Conservation (phyloP, 2,329 filamentous ascomycete species). For the Domatiomyces globalis region DNA sequence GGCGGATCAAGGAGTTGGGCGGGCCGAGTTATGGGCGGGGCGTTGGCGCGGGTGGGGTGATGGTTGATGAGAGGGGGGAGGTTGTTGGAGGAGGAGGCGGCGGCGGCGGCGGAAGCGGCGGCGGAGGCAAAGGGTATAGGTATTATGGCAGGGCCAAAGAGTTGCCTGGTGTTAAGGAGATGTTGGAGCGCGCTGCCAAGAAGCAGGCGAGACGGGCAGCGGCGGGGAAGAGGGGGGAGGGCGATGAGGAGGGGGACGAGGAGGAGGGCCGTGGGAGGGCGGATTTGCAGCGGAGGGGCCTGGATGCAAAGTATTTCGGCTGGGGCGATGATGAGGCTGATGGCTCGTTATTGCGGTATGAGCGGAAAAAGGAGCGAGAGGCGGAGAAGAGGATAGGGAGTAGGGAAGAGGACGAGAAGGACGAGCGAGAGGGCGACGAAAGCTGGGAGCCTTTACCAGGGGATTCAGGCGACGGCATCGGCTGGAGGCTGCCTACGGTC, state of each 20-base stretch:
- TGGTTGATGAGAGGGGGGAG: conserved; percentile 59
- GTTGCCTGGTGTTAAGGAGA: conserved; percentile 85
- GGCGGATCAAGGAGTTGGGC: conserved; percentile 88
- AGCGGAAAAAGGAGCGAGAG: conserved; percentile 69
- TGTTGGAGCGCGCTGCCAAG: conserved; percentile 66
- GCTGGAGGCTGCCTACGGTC: conserved; percentile 69
- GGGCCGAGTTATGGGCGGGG: conserved; percentile 92
- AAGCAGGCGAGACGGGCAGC: conserved; percentile 38
- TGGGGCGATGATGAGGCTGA: conserved; percentile 91
- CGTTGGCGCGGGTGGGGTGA: conserved; percentile 36
- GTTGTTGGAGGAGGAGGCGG: conserved; percentile 38
- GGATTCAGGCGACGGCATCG: conserved; percentile 66
- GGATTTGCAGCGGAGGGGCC: conserved; percentile 43
- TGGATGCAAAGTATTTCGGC: conserved; percentile 91
- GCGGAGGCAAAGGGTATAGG: conserved; percentile 74
- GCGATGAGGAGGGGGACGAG: conserved; percentile 49
- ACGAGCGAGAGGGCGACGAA: conserved; percentile 42
- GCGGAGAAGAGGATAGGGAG: conserved; percentile 54
- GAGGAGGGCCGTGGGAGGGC: conserved; percentile 4
- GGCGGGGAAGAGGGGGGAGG: conserved; percentile 34
- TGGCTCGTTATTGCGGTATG: conserved; percentile 63
- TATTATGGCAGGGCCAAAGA: conserved; percentile 88
- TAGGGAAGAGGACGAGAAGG: conserved; percentile 33
- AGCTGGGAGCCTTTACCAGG: conserved; percentile 80
- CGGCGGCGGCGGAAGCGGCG: not conserved